Percentiles rank a stretch among this genome's conserved stretches.
Evolutionary conservation across 768 basidiomycete species (phyloP).

Genomic region (Psilocybe azurescens): DNA sequence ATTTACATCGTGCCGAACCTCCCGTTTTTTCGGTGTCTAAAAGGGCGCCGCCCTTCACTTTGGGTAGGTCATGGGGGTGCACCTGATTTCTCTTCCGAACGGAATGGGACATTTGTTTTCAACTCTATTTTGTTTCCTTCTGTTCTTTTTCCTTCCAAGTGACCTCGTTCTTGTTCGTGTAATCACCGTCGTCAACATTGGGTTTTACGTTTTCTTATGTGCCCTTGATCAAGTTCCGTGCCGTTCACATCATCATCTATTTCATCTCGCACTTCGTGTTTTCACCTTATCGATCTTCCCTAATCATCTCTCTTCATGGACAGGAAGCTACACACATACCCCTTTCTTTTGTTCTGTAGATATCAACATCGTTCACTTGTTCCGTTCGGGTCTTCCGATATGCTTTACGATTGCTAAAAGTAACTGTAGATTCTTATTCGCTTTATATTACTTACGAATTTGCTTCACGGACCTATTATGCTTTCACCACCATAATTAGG

Average conservation of each 20-base stretch:
- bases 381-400: background rate
- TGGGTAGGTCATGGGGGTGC: background rate
- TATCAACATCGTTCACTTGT: background rate
- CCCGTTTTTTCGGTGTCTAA: background rate
- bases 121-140: background rate
- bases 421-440: background rate
- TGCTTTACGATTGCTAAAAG: background rate
- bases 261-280: background rate
- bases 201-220: background rate
- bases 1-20: background rate
- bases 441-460: background rate
- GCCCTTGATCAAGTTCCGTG: background rate
- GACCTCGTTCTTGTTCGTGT: background rate
- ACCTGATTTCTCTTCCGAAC: background rate
- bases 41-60: background rate
- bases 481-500: background rate
- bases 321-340: background rate
- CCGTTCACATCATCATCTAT: background rate
- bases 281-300: conserved; percentile 1
- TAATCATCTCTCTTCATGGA: background rate
- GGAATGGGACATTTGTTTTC: background rate
- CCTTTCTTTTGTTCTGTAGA: background rate
- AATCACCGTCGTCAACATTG: background rate
- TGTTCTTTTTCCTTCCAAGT: background rate
- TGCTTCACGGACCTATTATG: background rate